Percentiles rank a stretch among this genome's conserved stretches.
phyloP scores from a whole-genome alignment of 768 basidiomycete species.

The Russula sp. region DNA sequence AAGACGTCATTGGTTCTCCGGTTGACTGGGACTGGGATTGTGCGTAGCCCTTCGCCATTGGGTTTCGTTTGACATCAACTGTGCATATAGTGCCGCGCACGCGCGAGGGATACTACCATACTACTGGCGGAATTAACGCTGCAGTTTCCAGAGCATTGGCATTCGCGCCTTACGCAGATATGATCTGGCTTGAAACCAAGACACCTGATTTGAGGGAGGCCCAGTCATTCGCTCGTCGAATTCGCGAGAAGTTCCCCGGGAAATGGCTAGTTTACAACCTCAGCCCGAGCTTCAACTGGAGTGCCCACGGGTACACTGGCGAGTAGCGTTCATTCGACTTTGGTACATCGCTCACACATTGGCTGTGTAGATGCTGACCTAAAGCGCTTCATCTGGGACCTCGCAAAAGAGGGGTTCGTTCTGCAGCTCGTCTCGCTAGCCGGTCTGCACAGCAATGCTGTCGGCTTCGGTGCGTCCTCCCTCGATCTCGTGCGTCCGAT shows the following conservation, averaged over 20 bases:
- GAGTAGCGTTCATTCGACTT: slow-evolving; percentile 16
- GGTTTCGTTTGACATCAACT: neutral
- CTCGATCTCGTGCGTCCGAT: neutral
- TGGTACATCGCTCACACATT: neutral
- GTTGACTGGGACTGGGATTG: slow-evolving; percentile 91
- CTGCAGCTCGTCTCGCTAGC: slow-evolving; percentile 86
- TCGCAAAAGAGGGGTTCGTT: slow-evolving; percentile 89
- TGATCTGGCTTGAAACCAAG: slow-evolving; percentile 92
- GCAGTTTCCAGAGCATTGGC: slow-evolving; percentile 76
- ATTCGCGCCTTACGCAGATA: slow-evolving; percentile 83
- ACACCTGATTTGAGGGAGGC: slow-evolving; percentile 80
- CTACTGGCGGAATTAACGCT: slow-evolving; percentile 70
- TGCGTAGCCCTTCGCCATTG: slow-evolving; percentile 37
- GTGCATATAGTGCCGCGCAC: slow-evolving; percentile 65
- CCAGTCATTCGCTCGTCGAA: slow-evolving; percentile 66
- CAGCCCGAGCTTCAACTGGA: slow-evolving; percentile 93
- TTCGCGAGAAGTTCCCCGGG: slow-evolving; percentile 63
- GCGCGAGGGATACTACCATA: slow-evolving; percentile 88
- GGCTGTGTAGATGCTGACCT: slow-evolving; percentile 51
- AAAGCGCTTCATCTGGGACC: slow-evolving; percentile 85
- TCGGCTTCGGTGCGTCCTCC: slow-evolving; percentile 53
- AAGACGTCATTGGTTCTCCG: slow-evolving; percentile 59
- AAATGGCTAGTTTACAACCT: slow-evolving; percentile 94
- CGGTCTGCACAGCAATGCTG: slow-evolving; percentile 82
- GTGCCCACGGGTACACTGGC: slow-evolving; percentile 73